Evolutionary conservation across 2,329 filamentous ascomycete genomes (phyloP), one percentile per base, ranked within the genome.

Genomic region (Ascocoryne sarcoides): DNA sequence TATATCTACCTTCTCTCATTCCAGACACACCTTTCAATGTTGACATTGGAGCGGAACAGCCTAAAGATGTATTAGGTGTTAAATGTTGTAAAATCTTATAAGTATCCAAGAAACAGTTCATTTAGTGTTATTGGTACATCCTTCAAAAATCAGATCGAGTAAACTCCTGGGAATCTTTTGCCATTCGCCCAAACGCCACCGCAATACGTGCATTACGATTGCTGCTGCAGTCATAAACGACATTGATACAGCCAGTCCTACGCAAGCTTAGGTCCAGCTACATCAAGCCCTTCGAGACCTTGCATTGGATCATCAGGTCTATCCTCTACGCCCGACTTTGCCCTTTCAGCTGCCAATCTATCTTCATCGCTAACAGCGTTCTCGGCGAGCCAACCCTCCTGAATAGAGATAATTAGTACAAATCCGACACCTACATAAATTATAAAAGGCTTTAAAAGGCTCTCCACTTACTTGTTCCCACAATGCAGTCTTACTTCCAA

Each of bases 361-460:
- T 92, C 85, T 60, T 92, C 87, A 48, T 92, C 85, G 47, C 77
- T 80, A 39, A 85, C 84, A 33, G 86, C 86, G 68, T 95, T 76
- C 60, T 93, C 84, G 32, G 88, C 84, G 56, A 96, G 67, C 78
- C 92, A 98, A 30, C 84, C 84, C 68, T 98, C 93, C 90, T 96
- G 43, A 47, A 53, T 55, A 33, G 8, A 17, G 7, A 14, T 21
- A 14, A 23, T 54, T 36, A 53, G 45, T 39, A 32, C 19, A 12
- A n/a, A n/a, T n/a, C n/a, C n/a, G n/a, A n/a, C n/a, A 18, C 14
- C 10, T 19, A 42, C 12, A 12, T 33, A 36, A 39, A 18, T 39
- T n/a, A 43, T 32, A 33, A 14, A n/a, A n/a, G n/a, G n/a, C n/a
- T n/a, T n/a, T n/a, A n/a, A n/a, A n/a, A n/a, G n/a, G n/a, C n/a